Percentiles rank a stretch among this genome's conserved stretches.
Evolutionary conservation across 2,329 filamentous ascomycete genomes (phyloP).

Genomic region (Phialophora chinensis): DNA sequence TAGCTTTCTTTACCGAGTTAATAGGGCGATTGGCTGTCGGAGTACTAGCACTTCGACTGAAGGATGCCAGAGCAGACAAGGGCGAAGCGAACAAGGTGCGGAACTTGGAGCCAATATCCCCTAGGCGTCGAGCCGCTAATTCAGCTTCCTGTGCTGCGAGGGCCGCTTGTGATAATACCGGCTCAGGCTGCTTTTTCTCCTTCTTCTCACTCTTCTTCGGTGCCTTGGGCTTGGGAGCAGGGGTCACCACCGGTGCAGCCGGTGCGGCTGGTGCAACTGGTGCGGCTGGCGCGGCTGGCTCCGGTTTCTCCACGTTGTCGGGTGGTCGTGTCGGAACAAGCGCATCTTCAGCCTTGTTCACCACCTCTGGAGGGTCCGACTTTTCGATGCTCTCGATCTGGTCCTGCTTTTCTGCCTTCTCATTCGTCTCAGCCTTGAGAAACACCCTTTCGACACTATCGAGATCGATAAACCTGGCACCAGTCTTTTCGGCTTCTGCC

Average conservation of each 20-base stretch:
- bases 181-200: conserved; percentile 56
- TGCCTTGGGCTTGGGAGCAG: conserved; percentile 28
- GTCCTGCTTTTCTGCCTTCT: conserved; percentile 26
- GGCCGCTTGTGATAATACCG: conserved; percentile 56
- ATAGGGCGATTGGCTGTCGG: conserved; percentile 33
- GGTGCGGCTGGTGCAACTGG: conserved; percentile 4
- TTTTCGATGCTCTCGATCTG: conserved; percentile 23
- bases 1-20: conserved; percentile 39
- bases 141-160: conserved; percentile 48
- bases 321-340: not conserved
- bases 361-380: conserved; percentile 21
- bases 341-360: conserved; percentile 16
- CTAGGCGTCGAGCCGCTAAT: conserved; percentile 47
- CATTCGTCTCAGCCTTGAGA: conserved; percentile 21
- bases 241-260: conserved; percentile 13
- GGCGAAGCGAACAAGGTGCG: conserved; percentile 45
- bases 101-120: conserved; percentile 47
- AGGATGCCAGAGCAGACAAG: conserved; percentile 39
- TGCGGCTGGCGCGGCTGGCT: conserved; percentile 8
- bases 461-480: conserved; percentile 65
- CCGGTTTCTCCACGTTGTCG: conserved; percentile 50
- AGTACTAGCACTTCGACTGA: conserved; percentile 40
- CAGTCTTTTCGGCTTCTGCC: conserved; percentile 57
- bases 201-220: conserved; percentile 65
- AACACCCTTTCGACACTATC: conserved; percentile 30